A percentile compares a stretch with the other conserved stretches of the same genome.
phyloP scores from a whole-genome alignment of 371 early-diverging fungal genomes.

The Haplosporangium sp. region DNA sequence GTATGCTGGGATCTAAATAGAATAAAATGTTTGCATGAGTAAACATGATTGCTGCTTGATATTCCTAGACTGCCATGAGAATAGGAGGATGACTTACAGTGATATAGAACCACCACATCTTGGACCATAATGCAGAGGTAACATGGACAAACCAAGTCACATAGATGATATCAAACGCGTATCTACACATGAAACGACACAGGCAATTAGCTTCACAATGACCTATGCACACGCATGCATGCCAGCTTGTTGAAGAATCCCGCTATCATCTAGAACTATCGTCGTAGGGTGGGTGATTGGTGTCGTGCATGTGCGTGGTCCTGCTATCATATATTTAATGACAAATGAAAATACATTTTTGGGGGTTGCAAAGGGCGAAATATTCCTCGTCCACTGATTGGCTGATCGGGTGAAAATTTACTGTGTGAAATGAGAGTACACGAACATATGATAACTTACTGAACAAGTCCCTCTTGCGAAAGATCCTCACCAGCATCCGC shows the following conservation, averaged over 20 bases:
- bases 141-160: conserved; percentile 85
- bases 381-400: conserved; percentile 6
- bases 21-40: conserved; percentile 1
- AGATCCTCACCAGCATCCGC: conserved; percentile 78
- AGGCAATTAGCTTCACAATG: not conserved
- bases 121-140: conserved; percentile 72
- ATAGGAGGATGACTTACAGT: conserved; percentile 57
- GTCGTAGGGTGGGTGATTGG: not conserved
- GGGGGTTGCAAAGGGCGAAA: not conserved
- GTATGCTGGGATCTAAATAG: conserved; percentile 71
- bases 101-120: conserved; percentile 79
- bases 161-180: conserved; percentile 88
- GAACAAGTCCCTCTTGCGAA: conserved; percentile 76
- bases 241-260: not conserved
- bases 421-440: not conserved
- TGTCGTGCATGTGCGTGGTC: not conserved
- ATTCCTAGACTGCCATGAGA: too few species aligned
- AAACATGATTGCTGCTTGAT: not conserved
- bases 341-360: conserved; percentile 27
- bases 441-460: conserved; percentile 58
- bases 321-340: conserved; percentile 19
- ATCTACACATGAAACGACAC: conserved; percentile 52
- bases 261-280: not conserved
- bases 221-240: not conserved
- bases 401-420: not conserved